Evolutionary conservation across 1,139 yeast species (phyloP).

Genomic region (Debaryomyces udenii): DNA sequence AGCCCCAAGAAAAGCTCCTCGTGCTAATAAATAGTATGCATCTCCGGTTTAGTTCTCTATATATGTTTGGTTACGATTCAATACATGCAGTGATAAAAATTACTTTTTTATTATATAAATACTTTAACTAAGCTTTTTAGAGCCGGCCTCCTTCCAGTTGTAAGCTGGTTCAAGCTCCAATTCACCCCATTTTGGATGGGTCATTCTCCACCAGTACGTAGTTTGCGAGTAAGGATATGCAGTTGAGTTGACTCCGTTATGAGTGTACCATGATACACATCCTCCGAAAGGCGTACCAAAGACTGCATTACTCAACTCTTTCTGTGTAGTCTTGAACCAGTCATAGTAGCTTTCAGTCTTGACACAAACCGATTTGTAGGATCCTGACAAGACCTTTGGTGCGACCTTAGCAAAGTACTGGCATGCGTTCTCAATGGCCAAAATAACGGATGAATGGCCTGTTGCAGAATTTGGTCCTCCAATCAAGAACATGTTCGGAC

Average conservation of each 20-base stretch:
- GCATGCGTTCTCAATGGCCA: conserved; percentile 44
- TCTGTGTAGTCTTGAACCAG: conserved; percentile 38
- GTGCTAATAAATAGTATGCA: conserved; percentile 27
- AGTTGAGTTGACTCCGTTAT: conserved; percentile 32
- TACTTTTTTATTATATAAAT: neutral
- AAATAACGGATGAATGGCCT: conserved; percentile 48
- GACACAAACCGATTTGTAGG: conserved; percentile 33
- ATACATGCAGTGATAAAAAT: conserved; percentile 1
- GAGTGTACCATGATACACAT: conserved; percentile 45
- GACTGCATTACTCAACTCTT: conserved; percentile 31
- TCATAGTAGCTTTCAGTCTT: conserved; percentile 37
- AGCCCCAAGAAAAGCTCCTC: conserved; percentile 31
- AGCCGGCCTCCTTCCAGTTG: conserved; percentile 2
- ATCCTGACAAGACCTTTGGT: conserved; percentile 33
- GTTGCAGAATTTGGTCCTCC: conserved; percentile 50
- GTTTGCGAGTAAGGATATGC: conserved; percentile 47
- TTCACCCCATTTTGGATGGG: conserved; percentile 33
- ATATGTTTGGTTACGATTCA: conserved; percentile 2
- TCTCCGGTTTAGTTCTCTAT: neutral
- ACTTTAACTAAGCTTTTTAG: neutral
- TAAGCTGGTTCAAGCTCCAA: conserved; percentile 15
- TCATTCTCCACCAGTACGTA: conserved; percentile 33
- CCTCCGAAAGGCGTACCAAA: conserved; percentile 49
- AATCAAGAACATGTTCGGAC: conserved; percentile 41
- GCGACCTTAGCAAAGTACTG: conserved; percentile 29